A percentile compares a stretch with the other conserved stretches of the same genome.
Evolutionary conservation across 2,329 filamentous ascomycete species (phyloP).

Genomic region (Neofusicoccum umdonicola): DNA sequence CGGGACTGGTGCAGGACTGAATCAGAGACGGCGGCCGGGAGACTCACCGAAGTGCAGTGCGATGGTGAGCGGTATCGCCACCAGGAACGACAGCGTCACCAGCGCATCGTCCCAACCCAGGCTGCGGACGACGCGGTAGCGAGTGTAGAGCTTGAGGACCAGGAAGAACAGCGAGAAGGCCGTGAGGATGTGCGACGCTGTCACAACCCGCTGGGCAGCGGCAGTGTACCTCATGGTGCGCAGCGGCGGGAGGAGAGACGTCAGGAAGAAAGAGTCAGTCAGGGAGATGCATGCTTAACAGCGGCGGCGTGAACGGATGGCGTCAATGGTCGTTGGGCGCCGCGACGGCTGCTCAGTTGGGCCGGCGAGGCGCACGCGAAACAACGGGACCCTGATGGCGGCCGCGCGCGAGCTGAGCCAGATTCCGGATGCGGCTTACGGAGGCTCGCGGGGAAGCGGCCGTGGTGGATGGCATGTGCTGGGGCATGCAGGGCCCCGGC

Average conservation of each 20-base stretch:
- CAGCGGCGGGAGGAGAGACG: not conserved
- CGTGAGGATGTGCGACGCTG: not conserved
- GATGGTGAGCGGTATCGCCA: not conserved
- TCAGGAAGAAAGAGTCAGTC: not conserved
- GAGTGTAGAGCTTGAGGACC: not conserved
- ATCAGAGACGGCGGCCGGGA: not conserved
- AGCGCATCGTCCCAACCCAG: slow-evolving; percentile 9
- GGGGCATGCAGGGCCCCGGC: not conserved
- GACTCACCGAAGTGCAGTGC: slow-evolving; percentile 1
- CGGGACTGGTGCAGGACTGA: not conserved
- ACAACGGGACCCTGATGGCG: not conserved
- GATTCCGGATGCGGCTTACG: not conserved
- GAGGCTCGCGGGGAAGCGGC: not conserved
- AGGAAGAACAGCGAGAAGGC: slow-evolving; percentile 1
- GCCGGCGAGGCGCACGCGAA: not conserved
- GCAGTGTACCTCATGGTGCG: not conserved
- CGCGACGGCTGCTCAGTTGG: not conserved
- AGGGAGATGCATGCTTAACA: not conserved
- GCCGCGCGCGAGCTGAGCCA: not conserved
- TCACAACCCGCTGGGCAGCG: not conserved
- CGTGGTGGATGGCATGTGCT: not conserved
- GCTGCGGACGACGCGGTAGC: not conserved
- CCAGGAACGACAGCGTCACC: not conserved
- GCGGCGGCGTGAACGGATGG: not conserved
- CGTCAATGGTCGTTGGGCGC: not conserved